phyloP scores from a whole-genome alignment of 176 grass and related monocot genomes.

The Alloteropsis semialata region DNA sequence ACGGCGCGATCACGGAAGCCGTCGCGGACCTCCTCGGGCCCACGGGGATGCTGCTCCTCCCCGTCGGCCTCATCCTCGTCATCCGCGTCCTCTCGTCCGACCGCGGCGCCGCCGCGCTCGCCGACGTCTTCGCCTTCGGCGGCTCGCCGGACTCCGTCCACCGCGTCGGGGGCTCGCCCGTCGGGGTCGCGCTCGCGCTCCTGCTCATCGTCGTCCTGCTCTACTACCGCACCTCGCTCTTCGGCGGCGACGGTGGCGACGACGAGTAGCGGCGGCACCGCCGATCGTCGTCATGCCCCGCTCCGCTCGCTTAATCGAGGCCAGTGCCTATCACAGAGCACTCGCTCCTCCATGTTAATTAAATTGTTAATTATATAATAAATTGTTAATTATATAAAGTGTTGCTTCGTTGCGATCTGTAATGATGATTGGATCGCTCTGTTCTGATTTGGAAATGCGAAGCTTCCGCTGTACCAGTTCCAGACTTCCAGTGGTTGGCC shows the following conservation, averaged over 20 bases:
- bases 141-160: slow-evolving; percentile 54
- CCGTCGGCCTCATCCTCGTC: slow-evolving; percentile 59
- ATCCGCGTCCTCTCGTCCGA: slow-evolving; percentile 78
- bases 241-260: slow-evolving; percentile 42
- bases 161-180: slow-evolving; percentile 61
- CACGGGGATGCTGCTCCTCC: slow-evolving; percentile 58
- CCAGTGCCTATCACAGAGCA: no score
- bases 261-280: slow-evolving; percentile 17
- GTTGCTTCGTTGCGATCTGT: slow-evolving; percentile 22
- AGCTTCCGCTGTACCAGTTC: background rate
- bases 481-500: background rate
- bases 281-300: background rate
- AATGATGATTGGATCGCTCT: background rate
- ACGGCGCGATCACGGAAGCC: slow-evolving; percentile 38
- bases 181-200: slow-evolving; percentile 63
- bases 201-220: slow-evolving; percentile 45
- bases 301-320: background rate
- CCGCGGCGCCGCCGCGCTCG: slow-evolving; percentile 28
- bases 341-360: no score
- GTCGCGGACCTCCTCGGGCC: slow-evolving; percentile 55
- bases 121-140: slow-evolving; percentile 32
- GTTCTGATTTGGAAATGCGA: background rate
- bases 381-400: background rate
- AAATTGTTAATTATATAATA: no score
- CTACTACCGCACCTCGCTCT: slow-evolving; percentile 51